phyloP scores from a whole-genome alignment of 192 early-diverging fungal species.

The Linnemannia schmuckeri region DNA sequence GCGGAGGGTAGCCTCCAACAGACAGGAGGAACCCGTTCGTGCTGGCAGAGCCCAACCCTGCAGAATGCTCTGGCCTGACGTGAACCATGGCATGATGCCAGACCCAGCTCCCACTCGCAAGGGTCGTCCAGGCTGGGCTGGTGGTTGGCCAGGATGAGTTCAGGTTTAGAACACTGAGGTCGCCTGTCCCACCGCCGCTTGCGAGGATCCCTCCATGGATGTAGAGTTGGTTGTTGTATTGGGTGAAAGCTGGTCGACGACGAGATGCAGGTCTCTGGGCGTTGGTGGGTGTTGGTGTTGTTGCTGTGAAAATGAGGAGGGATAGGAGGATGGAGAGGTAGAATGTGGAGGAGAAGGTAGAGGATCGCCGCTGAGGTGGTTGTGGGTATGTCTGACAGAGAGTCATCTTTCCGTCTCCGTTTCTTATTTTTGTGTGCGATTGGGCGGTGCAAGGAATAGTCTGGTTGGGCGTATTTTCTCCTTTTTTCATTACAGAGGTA shows the following conservation, averaged over 20 bases:
- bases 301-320: background rate
- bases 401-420: background rate
- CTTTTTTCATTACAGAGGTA: background rate
- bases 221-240: conserved; percentile 18
- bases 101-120: conserved; percentile 4
- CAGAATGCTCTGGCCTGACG: conserved; percentile 10
- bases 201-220: conserved; percentile 32
- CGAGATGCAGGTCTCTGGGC: background rate
- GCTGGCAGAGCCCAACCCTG: conserved; percentile 1
- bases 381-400: background rate
- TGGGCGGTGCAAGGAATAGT: background rate
- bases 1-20: conserved; percentile 7
- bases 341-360: background rate
- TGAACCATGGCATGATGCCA: conserved; percentile 28
- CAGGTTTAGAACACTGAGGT: conserved; percentile 13
- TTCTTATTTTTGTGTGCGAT: background rate
- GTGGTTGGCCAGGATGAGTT: conserved; percentile 14
- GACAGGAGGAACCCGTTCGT: conserved; percentile 9
- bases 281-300: background rate
- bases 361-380: background rate
- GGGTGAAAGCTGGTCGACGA: conserved; percentile 21
- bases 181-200: background rate
- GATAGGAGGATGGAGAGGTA: background rate
- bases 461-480: background rate
- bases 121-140: background rate